Percentiles rank a stretch among this genome's conserved stretches.
Conservation (phyloP, 1,139 yeast species). For the Magnusiomyces suaveolens region DNA sequence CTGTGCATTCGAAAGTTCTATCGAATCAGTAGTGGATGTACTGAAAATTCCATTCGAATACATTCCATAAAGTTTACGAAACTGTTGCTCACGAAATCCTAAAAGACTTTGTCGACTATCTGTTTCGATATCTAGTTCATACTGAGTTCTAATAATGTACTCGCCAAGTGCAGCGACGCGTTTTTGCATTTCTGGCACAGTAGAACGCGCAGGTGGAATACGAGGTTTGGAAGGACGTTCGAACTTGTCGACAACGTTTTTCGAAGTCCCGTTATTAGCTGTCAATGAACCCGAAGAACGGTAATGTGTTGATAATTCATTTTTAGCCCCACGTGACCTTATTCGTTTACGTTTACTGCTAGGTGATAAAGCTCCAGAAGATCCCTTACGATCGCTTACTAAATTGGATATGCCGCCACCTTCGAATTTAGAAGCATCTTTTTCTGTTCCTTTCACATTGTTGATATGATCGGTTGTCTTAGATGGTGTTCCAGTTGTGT, state of each 20-base stretch:
- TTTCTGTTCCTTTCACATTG: not conserved
- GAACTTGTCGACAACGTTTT: constrained; percentile 28
- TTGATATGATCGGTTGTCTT: too few relatives aligned
- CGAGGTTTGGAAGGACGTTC: constrained; percentile 75
- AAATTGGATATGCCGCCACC: not conserved
- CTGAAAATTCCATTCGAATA: constrained; percentile 4
- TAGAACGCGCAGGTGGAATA: constrained; percentile 62
- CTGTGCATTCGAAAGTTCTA: too few relatives aligned
- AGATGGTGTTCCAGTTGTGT: too few relatives aligned
- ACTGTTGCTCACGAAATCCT: constrained; percentile 14
- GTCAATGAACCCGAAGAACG: constrained; percentile 11
- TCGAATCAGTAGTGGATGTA: not conserved
- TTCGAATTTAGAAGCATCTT: not conserved
- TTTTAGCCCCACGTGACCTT: too few relatives aligned
- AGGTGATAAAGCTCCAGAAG: not conserved
- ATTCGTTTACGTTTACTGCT: not conserved
- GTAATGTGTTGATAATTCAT: not conserved
- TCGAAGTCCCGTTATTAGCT: constrained; percentile 15
- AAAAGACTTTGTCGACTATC: constrained; percentile 44
- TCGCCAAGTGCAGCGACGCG: constrained; percentile 85
- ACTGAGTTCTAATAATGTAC: constrained; percentile 75
- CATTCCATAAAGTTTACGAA: constrained; percentile 8
- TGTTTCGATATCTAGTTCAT: constrained; percentile 68
- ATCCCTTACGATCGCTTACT: not conserved
- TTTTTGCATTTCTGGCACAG: constrained; percentile 72